Base-by-base conservation (phyloP, 2,329 filamentous ascomycete species). In the Penicillium frequentans region DNA sequence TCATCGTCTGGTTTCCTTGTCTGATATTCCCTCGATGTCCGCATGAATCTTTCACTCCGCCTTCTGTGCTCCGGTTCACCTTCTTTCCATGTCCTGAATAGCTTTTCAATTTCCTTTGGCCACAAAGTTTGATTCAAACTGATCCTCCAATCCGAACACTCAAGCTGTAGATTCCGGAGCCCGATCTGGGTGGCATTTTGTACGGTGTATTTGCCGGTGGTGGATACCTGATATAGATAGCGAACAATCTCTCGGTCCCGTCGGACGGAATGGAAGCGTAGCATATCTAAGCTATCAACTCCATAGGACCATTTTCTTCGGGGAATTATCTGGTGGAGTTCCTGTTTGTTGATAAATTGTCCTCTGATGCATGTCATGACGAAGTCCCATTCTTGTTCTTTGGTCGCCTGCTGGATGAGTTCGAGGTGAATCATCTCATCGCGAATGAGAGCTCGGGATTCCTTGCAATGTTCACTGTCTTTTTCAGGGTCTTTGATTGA, bases 361-460 rank as follows among this genome's bases (percentile, higher is more conserved):
- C 57, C 57, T 1, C 46, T 54, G 27, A 59, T 21, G 21, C 50
- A 59, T 13, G 50, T 49, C 50, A 59, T 59, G 14, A 59, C 11
- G 23, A 59, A 59, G 2, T 56, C 50, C 57, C 57, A 59, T 44
- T 59, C 57, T 3, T 51, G 50, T 21, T 49, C 37, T 14, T 10
- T 9, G 16, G 27, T 45, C 24, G 57, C 57, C 14, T 54, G 24
- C 6, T 6, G 16, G 13, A 59, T 8, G 13, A 56, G 13, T 6
- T 39, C 11, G 3, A 21, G 45, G 3, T 56, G 33, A 10, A 56
- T 35, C 14, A 52, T 27, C 5, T 56, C 49, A 16, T 26, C 33
- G 5, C 50, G 42, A 14, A 59, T 59, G 13, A 57, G 21, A 2
- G 23, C 45, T 37, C 43, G 31, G 2, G 54, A 42, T 29, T 47